Evolutionary conservation across 805 yeast genomes (phyloP), one percentile per base, ranked within the genome.

Genomic region (Barnettozyma vustinii): DNA sequence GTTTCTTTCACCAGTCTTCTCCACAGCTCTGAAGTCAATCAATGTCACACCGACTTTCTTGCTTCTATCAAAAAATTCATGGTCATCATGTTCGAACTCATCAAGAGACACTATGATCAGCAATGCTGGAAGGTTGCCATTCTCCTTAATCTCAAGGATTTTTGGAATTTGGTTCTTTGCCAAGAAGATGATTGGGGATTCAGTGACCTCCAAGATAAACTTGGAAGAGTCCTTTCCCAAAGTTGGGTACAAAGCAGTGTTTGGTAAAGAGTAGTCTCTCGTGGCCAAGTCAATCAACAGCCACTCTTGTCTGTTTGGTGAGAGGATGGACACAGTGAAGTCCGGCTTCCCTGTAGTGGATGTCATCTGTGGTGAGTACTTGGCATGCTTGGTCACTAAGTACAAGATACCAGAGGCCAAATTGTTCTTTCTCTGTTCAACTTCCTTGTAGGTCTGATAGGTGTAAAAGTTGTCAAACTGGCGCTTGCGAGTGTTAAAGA

Each of bases 41-140:
- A 84, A 50, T 62, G 78, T 56, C 52, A 70, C 52, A 23, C 56
- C 59, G 23, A 21, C 23, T 30, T 60, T 56, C 58, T 72, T 57
- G 57, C 69, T 59, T 55, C 53, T 55, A 35, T 60, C 55, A 32
- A 71, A 54, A 2, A 62, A 45, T 5, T 56, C 64, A 33, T 65
- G 61, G 44, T 74, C 75, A 5, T 60, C 57, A 7, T 68, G 54
- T 13, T 56, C 50, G 47, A 79, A 66, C 10, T 71, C 70, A 51
- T 83, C 87, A 68, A 81, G 70, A 37, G 79, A 77, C 16, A 84
- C 73, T 32, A 84, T 61, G 26, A 78, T 70, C 54, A 77, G 74
- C 48, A 85, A 60, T 45, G 50, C 47, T 13, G 52, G 52, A 7
- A 82, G 39, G 13, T 10, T 58, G 2, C 55, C 55, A 8, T 42